phyloP scores from a whole-genome alignment of 140 eudicot species.

The Anethum foeniculum region DNA sequence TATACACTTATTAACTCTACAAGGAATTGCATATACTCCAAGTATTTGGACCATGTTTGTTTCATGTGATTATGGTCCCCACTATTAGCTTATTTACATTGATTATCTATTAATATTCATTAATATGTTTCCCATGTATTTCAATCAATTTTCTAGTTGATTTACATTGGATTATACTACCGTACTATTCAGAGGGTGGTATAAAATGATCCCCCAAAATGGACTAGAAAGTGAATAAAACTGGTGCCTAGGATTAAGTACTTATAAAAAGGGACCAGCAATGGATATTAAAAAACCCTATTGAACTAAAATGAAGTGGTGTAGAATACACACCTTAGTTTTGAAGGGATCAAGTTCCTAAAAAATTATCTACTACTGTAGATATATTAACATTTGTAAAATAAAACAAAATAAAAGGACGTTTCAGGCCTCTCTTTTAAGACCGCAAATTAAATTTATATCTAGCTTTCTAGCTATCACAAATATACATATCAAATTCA shows the following conservation, averaged over 20 bases:
- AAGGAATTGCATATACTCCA: background rate
- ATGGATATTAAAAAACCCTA: background rate
- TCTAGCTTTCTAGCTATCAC: background rate
- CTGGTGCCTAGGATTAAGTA: background rate
- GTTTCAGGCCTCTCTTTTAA: background rate
- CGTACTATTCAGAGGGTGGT: background rate
- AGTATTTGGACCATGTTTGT: background rate
- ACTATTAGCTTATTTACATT: background rate
- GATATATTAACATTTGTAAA: background rate
- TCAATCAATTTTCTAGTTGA: background rate
- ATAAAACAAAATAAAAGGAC: background rate
- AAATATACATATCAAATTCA: background rate
- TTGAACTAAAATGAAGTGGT: background rate
- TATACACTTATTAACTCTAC: background rate
- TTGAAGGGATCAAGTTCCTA: background rate
- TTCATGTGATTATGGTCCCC: background rate
- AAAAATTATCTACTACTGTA: background rate
- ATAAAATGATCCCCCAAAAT: background rate
- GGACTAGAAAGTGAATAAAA: background rate
- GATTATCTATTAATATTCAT: background rate
- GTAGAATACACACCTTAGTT: background rate
- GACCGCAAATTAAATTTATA: background rate
- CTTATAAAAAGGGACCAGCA: background rate
- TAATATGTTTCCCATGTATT: background rate
- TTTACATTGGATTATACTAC: background rate